Percentiles rank a stretch among this genome's conserved stretches.
Conservation (phyloP, 208 protist genomes). For the Trypanosoma brucei region DNA sequence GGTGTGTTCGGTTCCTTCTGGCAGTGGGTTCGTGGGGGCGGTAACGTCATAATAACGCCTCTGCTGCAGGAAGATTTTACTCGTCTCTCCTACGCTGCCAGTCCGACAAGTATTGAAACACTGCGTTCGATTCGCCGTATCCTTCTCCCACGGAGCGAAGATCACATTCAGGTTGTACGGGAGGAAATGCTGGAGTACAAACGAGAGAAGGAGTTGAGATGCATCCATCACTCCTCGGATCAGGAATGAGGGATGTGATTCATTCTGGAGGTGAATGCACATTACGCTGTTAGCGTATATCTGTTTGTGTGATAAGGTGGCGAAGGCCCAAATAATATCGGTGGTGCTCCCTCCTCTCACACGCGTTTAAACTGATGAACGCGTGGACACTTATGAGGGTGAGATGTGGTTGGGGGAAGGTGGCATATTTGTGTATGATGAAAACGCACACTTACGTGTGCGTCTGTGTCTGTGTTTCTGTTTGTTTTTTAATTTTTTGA, state of each 20-base stretch:
- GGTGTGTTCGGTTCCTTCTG: conserved; percentile 10
- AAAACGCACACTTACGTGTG: too few species aligned
- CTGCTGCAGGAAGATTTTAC: conserved; percentile 45
- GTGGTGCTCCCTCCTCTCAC: too few species aligned
- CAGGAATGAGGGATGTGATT: background rate
- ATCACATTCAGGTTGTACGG: conserved; percentile 78
- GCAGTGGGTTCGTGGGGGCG: conserved; percentile 12
- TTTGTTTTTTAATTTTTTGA: background rate
- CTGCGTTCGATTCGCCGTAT: conserved; percentile 65
- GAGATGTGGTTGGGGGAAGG: too few species aligned
- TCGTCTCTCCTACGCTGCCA: conserved; percentile 71
- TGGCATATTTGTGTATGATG: too few species aligned
- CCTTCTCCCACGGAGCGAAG: conserved; percentile 74
- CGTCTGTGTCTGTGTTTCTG: too few species aligned
- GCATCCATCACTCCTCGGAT: conserved; percentile 6
- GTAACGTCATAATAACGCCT: conserved; percentile 7
- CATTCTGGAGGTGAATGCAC: background rate
- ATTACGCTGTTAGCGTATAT: background rate
- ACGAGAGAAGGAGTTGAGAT: conserved; percentile 31
- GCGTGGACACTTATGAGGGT: too few species aligned
- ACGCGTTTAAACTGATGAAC: too few species aligned
- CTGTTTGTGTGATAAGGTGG: too few species aligned
- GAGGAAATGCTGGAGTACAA: conserved; percentile 85
- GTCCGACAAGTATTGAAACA: conserved; percentile 61
- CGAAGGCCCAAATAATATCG: too few species aligned